phyloP scores from a whole-genome alignment of 2,329 filamentous ascomycete species.

The Sclerotinia subarctica region DNA sequence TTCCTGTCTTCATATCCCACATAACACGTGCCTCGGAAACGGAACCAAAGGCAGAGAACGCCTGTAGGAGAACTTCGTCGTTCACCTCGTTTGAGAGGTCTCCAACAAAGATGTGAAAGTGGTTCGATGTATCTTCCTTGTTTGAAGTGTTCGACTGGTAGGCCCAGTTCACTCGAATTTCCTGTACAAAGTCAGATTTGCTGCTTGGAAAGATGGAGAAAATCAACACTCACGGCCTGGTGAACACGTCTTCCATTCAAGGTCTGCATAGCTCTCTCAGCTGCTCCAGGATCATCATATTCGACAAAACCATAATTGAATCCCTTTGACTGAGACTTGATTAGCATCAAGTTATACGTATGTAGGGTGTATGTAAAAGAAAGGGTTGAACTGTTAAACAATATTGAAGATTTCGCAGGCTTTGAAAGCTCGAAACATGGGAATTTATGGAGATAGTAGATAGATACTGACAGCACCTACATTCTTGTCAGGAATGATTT shows the following conservation, averaged over 20 bases:
- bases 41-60: conserved; percentile 91
- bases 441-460: conserved; percentile 30
- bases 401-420: conserved; percentile 29
- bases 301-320: conserved; percentile 99
- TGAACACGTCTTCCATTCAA: conserved; percentile 94
- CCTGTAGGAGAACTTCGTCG: conserved; percentile 87
- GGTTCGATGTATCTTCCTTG: conserved; percentile 97
- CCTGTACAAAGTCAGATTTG: conserved; percentile 49
- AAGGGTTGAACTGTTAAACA: conserved; percentile 29
- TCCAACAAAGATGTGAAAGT: conserved; percentile 98
- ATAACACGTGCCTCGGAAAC: conserved; percentile 98
- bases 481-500: conserved; percentile 99
- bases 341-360: conserved; percentile 35
- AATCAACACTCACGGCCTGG: conserved; percentile 68
- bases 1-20: conserved; percentile 99
- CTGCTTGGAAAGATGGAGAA: background rate
- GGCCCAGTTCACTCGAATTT: conserved; percentile 99
- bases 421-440: conserved; percentile 19
- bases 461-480: conserved; percentile 58
- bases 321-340: conserved; percentile 72
- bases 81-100: conserved; percentile 99
- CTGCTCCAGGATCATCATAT: conserved; percentile 95
- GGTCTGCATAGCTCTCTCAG: conserved; percentile 95
- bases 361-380: background rate
- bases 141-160: conserved; percentile 92